Evolutionary conservation across 345 rosid genomes (phyloP).

Genomic region (Sonneratia caseolaris): DNA sequence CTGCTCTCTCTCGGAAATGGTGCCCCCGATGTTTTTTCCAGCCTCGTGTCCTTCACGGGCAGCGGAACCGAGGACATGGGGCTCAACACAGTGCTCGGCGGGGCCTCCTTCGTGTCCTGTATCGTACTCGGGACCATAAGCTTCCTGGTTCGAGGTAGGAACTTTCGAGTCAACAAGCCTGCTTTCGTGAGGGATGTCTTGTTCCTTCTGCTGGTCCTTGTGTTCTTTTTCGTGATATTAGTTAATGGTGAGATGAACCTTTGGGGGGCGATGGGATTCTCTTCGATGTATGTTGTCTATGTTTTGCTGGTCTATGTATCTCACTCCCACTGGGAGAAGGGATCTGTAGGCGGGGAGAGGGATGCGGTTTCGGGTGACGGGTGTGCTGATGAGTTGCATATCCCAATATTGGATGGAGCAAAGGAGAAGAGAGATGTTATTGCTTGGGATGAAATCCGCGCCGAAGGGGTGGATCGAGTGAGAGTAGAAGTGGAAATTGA

Average conservation of each 20-base stretch:
- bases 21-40: conserved; percentile 76
- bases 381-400: conserved; percentile 13
- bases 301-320: conserved; percentile 49
- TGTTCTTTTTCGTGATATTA: conserved; percentile 39
- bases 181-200: conserved; percentile 64
- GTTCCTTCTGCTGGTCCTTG: conserved; percentile 53
- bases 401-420: conserved; percentile 26
- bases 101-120: conserved; percentile 65
- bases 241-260: conserved; percentile 39
- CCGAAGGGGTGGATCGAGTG: conserved; percentile 14
- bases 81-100: conserved; percentile 63
- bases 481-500: conserved; percentile 11
- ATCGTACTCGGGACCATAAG: conserved; percentile 71
- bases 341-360: conserved; percentile 3
- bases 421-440: conserved; percentile 22
- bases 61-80: conserved; percentile 49
- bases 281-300: conserved; percentile 42
- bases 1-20: conserved; percentile 93
- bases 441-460: conserved; percentile 16
- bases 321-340: conserved; percentile 13
- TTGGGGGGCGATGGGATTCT: conserved; percentile 56
- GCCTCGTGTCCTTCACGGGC: conserved; percentile 60
- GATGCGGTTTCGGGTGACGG: neutral
- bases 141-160: conserved; percentile 26
- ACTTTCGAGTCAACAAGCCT: conserved; percentile 29